These are phyloP conservation scores for Arxiozyma telluris DNA, from an alignment of 1,139 yeast species.

Conservation along the genomic window DNA sequence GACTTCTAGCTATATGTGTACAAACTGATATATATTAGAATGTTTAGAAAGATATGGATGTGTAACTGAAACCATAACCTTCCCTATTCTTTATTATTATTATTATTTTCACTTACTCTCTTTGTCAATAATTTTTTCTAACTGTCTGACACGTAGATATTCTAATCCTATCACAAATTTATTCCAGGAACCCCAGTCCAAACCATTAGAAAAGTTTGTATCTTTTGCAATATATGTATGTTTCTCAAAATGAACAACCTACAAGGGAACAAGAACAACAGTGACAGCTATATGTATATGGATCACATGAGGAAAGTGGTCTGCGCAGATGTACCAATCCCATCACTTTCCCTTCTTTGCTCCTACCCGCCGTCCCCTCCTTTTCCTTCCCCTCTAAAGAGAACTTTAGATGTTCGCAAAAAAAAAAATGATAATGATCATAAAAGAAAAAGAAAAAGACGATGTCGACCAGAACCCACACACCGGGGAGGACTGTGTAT, in stretches of 20 bases:
- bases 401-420: too few species aligned
- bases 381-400: too few species aligned
- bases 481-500: background rate
- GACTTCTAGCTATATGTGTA: background rate
- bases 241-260: background rate
- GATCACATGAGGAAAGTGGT: constrained; percentile 27
- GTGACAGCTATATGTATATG: constrained; percentile 45
- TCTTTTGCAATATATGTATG: background rate
- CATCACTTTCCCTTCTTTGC: background rate
- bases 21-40: too few species aligned
- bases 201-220: too few species aligned
- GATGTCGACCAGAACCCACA: background rate
- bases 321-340: too few species aligned
- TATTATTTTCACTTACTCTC: too few species aligned
- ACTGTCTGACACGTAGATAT: background rate
- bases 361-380: background rate
- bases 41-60: background rate
- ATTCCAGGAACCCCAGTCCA: too few species aligned
- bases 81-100: background rate
- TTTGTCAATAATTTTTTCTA: too few species aligned
- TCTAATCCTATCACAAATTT: too few species aligned
- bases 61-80: background rate
- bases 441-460: background rate
- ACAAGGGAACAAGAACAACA: background rate
- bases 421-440: too few species aligned